These are phyloP conservation scores for Isabelozyma rhagii DNA, from an alignment of 805 yeast species.

Conservation along the genomic window DNA sequence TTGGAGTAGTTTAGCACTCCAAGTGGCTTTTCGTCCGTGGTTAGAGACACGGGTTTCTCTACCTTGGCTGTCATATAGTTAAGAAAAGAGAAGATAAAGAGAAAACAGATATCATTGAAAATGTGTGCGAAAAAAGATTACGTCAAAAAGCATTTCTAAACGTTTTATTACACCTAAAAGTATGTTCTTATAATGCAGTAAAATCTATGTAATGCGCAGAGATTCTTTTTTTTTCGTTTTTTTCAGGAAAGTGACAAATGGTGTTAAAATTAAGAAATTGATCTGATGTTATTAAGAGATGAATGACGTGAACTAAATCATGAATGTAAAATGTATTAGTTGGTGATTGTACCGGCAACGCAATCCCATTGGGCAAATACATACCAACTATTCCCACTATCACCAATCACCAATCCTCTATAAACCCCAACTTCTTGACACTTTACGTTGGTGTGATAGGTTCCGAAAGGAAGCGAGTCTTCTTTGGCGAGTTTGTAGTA, in stretches of 20 bases:
- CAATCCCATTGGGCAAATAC: constrained; percentile 91
- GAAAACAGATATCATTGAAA: background rate
- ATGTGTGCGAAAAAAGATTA: background rate
- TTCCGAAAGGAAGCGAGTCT: constrained; percentile 47
- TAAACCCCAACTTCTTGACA: constrained; percentile 76
- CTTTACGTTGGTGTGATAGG: constrained; percentile 58
- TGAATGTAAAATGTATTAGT: background rate
- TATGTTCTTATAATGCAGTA: background rate
- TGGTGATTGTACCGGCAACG: constrained; percentile 19
- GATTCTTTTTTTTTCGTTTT: background rate
- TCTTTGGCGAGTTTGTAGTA: constrained; percentile 55
- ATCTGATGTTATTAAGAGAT: background rate
- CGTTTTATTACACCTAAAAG: background rate
- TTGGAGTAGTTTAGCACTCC: constrained; percentile 30
- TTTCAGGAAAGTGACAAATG: no score
- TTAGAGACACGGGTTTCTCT: background rate
- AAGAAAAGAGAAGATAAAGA: background rate
- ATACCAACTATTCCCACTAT: constrained; percentile 76
- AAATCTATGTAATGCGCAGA: background rate
- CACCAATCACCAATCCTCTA: constrained; percentile 79
- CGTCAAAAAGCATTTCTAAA: background rate
- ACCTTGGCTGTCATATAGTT: background rate
- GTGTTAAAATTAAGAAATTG: background rate
- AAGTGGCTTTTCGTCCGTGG: background rate
- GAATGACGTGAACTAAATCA: background rate